Evolutionary conservation across 2,329 filamentous ascomycete genomes (phyloP).

Genomic region (Macrophomina tecta): DNA sequence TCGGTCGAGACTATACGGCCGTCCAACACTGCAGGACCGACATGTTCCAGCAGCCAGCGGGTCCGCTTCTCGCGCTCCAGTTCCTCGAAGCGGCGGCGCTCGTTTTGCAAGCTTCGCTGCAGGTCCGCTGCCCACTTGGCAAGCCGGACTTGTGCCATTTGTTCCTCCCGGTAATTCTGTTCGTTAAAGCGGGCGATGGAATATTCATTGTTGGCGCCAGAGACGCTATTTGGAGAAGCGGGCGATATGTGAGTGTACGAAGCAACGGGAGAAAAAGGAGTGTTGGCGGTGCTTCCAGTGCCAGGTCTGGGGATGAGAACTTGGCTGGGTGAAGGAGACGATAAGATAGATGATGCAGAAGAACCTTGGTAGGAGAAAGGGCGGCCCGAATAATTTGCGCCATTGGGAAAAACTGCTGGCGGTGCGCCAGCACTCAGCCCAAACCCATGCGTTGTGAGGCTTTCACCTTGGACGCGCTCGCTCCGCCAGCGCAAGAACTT

Average conservation of each 20-base stretch:
- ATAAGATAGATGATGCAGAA: conserved; percentile 43
- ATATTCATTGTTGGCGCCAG: conserved; percentile 38
- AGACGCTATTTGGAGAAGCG: conserved; percentile 42
- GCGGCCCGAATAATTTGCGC: conserved; percentile 17
- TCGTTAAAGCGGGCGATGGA: conserved; percentile 59
- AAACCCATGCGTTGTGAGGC: conserved; percentile 33
- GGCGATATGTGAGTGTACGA: conserved; percentile 41
- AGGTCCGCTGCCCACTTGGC: conserved; percentile 84
- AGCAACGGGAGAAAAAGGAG: conserved; percentile 37
- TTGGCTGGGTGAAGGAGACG: conserved; percentile 45
- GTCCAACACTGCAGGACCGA: conserved; percentile 64
- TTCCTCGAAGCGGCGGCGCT: conserved; percentile 71
- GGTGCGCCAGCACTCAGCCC: conserved; percentile 30
- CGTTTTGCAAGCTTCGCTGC: conserved; percentile 75
- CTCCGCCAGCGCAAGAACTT: conserved; percentile 75
- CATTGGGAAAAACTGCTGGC: conserved; percentile 23
- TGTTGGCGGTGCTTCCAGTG: conserved; percentile 15
- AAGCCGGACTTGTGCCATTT: conserved; percentile 70
- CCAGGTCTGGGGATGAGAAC: conserved; percentile 43
- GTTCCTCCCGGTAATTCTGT: conserved; percentile 65
- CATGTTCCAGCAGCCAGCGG: conserved; percentile 73
- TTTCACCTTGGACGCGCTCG: conserved; percentile 15
- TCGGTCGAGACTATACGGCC: conserved; percentile 38
- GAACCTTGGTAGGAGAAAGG: conserved; percentile 37
- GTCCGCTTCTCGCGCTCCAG: conserved; percentile 66